Conservation (phyloP, 345 rosid species). For the Arabidopsis suecica region DNA sequence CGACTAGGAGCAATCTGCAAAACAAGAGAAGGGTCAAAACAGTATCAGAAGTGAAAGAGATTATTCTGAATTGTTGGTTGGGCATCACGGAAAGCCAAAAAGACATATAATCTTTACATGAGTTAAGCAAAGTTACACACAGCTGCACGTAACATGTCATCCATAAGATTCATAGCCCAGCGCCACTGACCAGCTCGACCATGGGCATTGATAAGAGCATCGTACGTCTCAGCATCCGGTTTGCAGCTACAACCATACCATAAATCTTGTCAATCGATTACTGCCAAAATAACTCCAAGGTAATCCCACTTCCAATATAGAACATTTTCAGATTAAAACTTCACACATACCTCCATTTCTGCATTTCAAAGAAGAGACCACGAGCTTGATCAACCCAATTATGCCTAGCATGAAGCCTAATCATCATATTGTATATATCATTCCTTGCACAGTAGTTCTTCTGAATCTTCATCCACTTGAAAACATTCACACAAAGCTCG, state of each 20-base stretch:
- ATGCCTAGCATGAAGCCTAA: slow-evolving; percentile 84
- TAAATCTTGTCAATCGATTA: neutral
- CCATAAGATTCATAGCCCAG: slow-evolving; percentile 93
- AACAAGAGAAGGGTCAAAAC: slow-evolving; percentile 22
- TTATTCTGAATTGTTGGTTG: neutral
- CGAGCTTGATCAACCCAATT: slow-evolving; percentile 81
- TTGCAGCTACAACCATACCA: slow-evolving; percentile 64
- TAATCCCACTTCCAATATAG: neutral
- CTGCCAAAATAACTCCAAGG: neutral
- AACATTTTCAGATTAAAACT: slow-evolving; percentile 1
- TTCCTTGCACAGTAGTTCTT: slow-evolving; percentile 81
- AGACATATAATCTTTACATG: neutral
- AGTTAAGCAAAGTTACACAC: slow-evolving; percentile 66
- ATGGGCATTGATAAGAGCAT: slow-evolving; percentile 90
- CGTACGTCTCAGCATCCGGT: slow-evolving; percentile 86
- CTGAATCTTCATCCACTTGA: slow-evolving; percentile 81
- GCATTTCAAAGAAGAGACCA: slow-evolving; percentile 96
- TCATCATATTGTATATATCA: slow-evolving; percentile 89
- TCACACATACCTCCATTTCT: slow-evolving; percentile 75
- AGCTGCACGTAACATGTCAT: slow-evolving; percentile 84
- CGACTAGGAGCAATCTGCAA: slow-evolving; percentile 93
- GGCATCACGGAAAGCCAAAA: neutral
- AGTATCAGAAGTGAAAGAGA: neutral
- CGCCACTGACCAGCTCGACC: slow-evolving; percentile 94
- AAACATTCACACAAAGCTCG: slow-evolving; percentile 67